Evolutionary conservation across 2,329 filamentous ascomycete species (phyloP).

Genomic region (Aspergillus sp.): DNA sequence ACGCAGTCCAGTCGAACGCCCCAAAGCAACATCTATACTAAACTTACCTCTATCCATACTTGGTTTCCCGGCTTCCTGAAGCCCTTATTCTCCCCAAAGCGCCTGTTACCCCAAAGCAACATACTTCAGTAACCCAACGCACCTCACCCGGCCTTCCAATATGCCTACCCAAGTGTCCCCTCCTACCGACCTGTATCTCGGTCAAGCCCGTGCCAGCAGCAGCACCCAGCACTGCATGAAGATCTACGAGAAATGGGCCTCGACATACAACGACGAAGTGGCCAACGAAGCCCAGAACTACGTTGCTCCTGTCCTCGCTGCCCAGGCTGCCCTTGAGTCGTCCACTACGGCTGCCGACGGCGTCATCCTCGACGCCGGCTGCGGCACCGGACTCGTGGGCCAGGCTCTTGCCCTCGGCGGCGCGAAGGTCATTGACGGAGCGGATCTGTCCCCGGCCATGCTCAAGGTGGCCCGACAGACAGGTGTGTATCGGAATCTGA

Average conservation of each 20-base stretch:
- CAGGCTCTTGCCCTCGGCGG: constrained; percentile 46
- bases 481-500: constrained; percentile 49
- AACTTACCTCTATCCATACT: no score
- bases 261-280: constrained; percentile 45
- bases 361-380: constrained; percentile 55
- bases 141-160: background rate
- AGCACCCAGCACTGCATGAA: constrained; percentile 38
- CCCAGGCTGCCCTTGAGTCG: constrained; percentile 29
- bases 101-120: no score
- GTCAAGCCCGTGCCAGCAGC: constrained; percentile 37
- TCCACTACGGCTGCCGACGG: constrained; percentile 19
- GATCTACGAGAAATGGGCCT: constrained; percentile 50
- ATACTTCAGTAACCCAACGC: no score
- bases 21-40: no score
- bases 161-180: constrained; percentile 12
- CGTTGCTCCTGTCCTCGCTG: constrained; percentile 42
- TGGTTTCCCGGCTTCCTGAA: no score
- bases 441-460: constrained; percentile 56
- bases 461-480: constrained; percentile 52
- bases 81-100: no score
- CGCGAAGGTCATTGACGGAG: constrained; percentile 50
- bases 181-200: constrained; percentile 24
- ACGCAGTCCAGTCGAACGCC: no score
- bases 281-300: constrained; percentile 38
- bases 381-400: constrained; percentile 56